Base-by-base conservation (phyloP, 2,329 filamentous ascomycete species). In the Cladophialophora yegresii region DNA sequence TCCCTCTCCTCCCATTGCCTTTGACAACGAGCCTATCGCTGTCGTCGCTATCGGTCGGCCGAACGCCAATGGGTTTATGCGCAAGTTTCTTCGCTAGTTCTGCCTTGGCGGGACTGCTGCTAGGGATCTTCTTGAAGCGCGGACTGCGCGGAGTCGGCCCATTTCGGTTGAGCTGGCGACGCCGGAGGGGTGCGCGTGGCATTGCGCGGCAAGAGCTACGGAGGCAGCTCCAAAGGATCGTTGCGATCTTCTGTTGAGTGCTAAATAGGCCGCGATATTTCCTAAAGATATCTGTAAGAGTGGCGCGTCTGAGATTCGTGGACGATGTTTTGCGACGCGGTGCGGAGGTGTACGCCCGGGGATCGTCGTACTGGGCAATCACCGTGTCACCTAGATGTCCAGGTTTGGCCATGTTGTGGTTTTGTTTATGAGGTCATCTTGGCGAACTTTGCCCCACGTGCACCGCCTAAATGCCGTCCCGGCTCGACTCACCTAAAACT, bases 11-110 rank as follows among this genome's bases (percentile, higher is more conserved):
- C 3, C 66, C 66, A 65, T 30, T 62, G 30, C 64, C 59, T 40
- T 65, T 71, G 51, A 67, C 69, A 54, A 71, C 70, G 56, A 71
- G 68, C 43, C 63, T 62, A 64, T 71, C 70, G 61, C 70, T 71
- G 50, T 71, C 70, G 58, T 71, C 70, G 65, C 69, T 71, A 49
- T 71, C 67, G 49, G 26, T 58, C 33, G 67, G 69, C 28, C 66
- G 51, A 45, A 63, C 54, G 13, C 69, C 70, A 30, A 70, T 58
- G 4, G 65, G 63, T 51, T 70, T 71, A 28, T 66, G 43, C 40
- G 63, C 64, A 23, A 71, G 56, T 58, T 66, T 71, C 50, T 67
- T 58, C 23, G 69, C 65, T 36, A 69, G 58, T 49, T 67, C 61
- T 49, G 59, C 32, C 54, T 67, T 63, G 16, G 61, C 68, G 28